phyloP scores from a whole-genome alignment of 495 filamentous ascomycete species.

The Neurospora sp. region DNA sequence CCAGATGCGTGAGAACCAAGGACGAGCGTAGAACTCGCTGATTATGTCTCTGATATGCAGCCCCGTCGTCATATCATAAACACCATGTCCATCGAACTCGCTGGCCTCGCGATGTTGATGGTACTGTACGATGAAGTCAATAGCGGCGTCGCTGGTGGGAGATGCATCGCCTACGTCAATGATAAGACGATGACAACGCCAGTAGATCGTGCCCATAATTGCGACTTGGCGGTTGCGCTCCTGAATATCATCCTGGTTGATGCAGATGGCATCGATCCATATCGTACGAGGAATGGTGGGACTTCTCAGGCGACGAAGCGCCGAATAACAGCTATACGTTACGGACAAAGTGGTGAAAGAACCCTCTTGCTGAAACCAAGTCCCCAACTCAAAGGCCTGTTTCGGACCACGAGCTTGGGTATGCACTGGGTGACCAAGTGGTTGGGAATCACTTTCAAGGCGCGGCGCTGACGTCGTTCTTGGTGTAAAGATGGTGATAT shows the following conservation, averaged over 20 bases:
- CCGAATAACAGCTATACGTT: not conserved
- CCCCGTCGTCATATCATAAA: not conserved
- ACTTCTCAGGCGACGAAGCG: not conserved
- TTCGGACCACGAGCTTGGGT: not conserved
- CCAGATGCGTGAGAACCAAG: not conserved
- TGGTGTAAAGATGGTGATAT: not conserved
- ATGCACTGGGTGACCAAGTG: not conserved
- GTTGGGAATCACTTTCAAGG: not conserved
- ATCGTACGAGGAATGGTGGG: not conserved
- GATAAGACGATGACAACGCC: not conserved
- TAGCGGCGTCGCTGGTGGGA: not conserved
- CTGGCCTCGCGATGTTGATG: not conserved
- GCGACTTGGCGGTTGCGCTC: slow-evolving; percentile 1
- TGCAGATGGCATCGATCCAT: slow-evolving; percentile 1
- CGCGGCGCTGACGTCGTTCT: not conserved
- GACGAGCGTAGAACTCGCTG: not conserved
- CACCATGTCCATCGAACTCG: not conserved
- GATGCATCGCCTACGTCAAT: not conserved
- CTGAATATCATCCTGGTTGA: not conserved
- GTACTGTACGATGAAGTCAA: not conserved
- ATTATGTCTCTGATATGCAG: not conserved
- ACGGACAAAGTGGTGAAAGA: not conserved
- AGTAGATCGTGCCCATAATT: not conserved
- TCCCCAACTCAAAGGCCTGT: not conserved
- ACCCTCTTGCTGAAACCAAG: not conserved